Evolutionary conservation across 306 rosid genomes (phyloP).

Genomic region (Medicago ruthenica): DNA sequence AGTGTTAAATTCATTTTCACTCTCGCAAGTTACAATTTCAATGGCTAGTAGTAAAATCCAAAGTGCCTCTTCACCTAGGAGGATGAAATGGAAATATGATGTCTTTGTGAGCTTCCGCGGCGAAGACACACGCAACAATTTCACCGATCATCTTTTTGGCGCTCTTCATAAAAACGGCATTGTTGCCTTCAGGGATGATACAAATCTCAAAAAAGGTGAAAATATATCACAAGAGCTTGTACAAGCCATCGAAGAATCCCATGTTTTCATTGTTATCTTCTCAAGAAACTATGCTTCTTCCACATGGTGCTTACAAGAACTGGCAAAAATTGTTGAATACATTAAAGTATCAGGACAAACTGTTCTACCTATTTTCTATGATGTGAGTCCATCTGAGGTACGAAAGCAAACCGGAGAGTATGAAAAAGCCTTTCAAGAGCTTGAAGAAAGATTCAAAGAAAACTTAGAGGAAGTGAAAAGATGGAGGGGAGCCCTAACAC

Average conservation of each 20-base stretch:
- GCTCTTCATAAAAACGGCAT: neutral
- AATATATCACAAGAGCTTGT: neutral
- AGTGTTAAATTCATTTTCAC: no score
- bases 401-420: neutral
- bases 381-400: slow-evolving; percentile 35
- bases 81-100: neutral
- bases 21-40: no score
- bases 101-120: slow-evolving; percentile 39
- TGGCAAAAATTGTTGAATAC: slow-evolving; percentile 13
- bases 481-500: slow-evolving; percentile 24
- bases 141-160: neutral
- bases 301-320: slow-evolving; percentile 44
- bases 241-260: slow-evolving; percentile 29
- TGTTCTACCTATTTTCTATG: slow-evolving; percentile 15
- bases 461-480: neutral
- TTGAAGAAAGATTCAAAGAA: slow-evolving; percentile 31
- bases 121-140: neutral
- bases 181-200: neutral
- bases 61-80: no score
- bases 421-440: neutral
- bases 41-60: no score
- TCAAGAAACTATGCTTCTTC: slow-evolving; percentile 5
- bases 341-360: neutral
- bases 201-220: neutral
- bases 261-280: slow-evolving; percentile 20